Percentiles rank a stretch among this genome's conserved stretches.
These are phyloP conservation scores for Moesziomyces sp. DNA, from an alignment of 1,284 basidiomycete genomes.

Conservation along the genomic window DNA sequence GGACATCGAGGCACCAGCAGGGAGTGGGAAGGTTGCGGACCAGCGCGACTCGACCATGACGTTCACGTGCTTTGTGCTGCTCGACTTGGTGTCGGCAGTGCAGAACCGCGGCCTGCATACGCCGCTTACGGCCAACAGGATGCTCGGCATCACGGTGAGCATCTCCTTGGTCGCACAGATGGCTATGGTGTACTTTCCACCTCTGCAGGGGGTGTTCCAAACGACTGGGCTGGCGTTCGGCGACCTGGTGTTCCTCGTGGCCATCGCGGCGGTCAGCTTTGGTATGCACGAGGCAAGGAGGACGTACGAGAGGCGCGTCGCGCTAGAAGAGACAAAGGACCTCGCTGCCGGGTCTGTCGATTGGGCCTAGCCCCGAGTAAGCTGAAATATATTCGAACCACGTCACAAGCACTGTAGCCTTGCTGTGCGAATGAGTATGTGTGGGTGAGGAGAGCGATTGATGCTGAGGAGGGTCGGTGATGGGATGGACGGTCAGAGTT, in stretches of 20 bases:
- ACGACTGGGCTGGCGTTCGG: conserved; percentile 79
- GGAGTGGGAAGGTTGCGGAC: conserved; percentile 21
- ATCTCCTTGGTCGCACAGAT: conserved; percentile 85
- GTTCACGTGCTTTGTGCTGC: conserved; percentile 94
- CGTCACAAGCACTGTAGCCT: too few relatives aligned
- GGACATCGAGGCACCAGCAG: conserved; percentile 21
- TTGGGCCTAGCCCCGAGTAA: conserved; percentile 13
- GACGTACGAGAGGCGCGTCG: conserved; percentile 74
- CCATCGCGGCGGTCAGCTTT: conserved; percentile 78
- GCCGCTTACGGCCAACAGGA: conserved; percentile 74
- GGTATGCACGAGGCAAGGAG: conserved; percentile 82
- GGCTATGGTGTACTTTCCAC: conserved; percentile 85
- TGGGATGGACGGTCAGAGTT: too few relatives aligned
- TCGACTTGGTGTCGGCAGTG: conserved; percentile 92
- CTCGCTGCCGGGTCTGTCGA: conserved; percentile 5
- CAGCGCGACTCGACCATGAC: conserved; percentile 70
- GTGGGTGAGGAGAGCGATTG: too few relatives aligned
- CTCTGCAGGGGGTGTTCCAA: conserved; percentile 92
- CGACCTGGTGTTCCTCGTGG: conserved; percentile 80
- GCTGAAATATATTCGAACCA: too few relatives aligned
- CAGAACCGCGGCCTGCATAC: conserved; percentile 81
- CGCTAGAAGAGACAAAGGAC: conserved; percentile 24
- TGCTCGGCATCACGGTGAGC: conserved; percentile 87
- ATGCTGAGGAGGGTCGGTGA: too few relatives aligned
- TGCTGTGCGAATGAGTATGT: too few relatives aligned